Evolutionary conservation across 116 monocot species (phyloP).

Genomic region (Cymodocea nodosa): DNA sequence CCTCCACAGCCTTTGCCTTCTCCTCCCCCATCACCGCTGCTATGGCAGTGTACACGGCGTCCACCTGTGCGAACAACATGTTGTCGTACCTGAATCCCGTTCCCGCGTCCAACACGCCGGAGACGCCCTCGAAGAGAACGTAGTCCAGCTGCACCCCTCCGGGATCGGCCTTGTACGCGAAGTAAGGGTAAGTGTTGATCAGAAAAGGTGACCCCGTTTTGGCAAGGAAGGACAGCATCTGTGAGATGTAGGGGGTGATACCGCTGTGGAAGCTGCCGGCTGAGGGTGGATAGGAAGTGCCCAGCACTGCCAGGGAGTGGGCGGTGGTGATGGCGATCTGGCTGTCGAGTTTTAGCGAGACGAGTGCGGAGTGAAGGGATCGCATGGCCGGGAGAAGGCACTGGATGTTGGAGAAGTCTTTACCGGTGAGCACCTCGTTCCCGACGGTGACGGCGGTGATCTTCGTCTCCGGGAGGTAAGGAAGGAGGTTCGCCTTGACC

Average conservation of each 20-base stretch:
- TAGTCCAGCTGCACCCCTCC: conserved; percentile 24
- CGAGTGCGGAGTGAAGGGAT: conserved; percentile 18
- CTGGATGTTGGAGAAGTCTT: conserved; percentile 7
- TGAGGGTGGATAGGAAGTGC: conserved; percentile 35
- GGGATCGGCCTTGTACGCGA: conserved; percentile 42
- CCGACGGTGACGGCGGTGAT: conserved; percentile 36
- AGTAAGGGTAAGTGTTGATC: conserved; percentile 51
- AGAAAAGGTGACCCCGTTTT: conserved; percentile 29
- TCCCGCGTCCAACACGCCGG: conserved; percentile 19
- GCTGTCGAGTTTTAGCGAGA: conserved; percentile 9
- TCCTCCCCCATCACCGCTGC: conserved; percentile 1
- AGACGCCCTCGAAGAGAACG: conserved; percentile 32
- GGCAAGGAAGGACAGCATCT: conserved; percentile 22
- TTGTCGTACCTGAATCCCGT: conserved; percentile 29
- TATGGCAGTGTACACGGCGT: conserved; percentile 31
- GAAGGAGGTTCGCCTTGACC: conserved; percentile 15
- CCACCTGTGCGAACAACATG: conserved; percentile 45
- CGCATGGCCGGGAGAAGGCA: conserved; percentile 26
- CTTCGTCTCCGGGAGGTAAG: conserved; percentile 16
- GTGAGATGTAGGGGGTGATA: conserved; percentile 12
- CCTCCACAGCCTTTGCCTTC: conserved; percentile 13
- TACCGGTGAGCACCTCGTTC: conserved; percentile 35
- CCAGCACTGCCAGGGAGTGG: conserved; percentile 31
- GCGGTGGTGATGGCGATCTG: conserved; percentile 27
- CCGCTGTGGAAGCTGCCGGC: conserved; percentile 21